phyloP scores from a whole-genome alignment of 495 filamentous ascomycete genomes.

The Clohesyomyces aquaticus region DNA sequence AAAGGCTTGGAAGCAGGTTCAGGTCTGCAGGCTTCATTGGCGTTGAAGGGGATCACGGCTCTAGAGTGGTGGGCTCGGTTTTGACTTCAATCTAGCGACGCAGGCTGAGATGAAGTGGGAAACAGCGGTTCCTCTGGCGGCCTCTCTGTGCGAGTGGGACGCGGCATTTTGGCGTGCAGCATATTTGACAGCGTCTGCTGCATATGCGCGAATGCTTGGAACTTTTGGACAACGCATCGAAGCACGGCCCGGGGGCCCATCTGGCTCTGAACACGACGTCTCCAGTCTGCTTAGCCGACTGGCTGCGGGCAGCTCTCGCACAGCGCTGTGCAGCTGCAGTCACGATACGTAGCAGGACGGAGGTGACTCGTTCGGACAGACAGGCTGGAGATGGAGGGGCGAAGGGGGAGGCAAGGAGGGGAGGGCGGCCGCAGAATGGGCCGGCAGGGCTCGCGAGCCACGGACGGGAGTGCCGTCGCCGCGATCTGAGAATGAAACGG shows the following conservation, averaged over 20 bases:
- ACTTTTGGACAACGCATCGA: slow-evolving; percentile 36
- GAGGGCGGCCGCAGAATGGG: slow-evolving; percentile 29
- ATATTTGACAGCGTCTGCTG: slow-evolving; percentile 32
- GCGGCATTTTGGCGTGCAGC: slow-evolving; percentile 36
- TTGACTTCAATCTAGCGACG: slow-evolving; percentile 30
- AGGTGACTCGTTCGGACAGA: too few species aligned
- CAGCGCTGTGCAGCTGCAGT: not conserved
- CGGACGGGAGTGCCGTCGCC: slow-evolving; percentile 28
- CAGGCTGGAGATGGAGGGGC: not conserved
- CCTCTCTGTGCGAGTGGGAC: slow-evolving; percentile 23
- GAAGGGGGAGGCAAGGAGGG: not conserved
- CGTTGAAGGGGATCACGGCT: not conserved
- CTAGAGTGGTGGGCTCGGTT: slow-evolving; percentile 14
- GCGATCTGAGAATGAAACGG: slow-evolving; percentile 20
- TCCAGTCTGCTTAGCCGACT: slow-evolving; percentile 23
- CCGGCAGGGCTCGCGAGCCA: slow-evolving; percentile 17
- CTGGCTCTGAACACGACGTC: slow-evolving; percentile 17
- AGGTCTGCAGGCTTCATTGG: slow-evolving; percentile 21
- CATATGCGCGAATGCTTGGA: slow-evolving; percentile 35
- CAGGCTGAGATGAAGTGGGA: slow-evolving; percentile 32
- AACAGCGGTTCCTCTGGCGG: slow-evolving; percentile 28
- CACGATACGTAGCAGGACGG: too few species aligned
- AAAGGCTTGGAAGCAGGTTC: slow-evolving; percentile 12
- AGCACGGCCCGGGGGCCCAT: slow-evolving; percentile 32
- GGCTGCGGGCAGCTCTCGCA: slow-evolving; percentile 18